Evolutionary conservation across 495 filamentous ascomycete species (phyloP).

Genomic region (Penicillium canescens): DNA sequence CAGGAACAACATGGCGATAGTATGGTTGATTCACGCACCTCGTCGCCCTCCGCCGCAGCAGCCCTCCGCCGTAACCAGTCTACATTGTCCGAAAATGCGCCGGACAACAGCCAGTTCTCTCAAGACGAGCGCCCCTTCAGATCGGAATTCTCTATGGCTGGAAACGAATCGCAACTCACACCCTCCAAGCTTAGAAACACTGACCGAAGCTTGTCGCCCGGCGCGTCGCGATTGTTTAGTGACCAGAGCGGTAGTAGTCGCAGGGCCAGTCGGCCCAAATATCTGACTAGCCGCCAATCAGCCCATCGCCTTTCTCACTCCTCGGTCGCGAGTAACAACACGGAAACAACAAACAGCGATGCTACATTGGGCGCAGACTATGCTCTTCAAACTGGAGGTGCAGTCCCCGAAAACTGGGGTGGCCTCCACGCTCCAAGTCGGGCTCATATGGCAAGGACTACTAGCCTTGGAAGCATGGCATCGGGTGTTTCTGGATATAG

Average conservation of each 20-base stretch:
- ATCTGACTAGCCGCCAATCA: constrained; percentile 69
- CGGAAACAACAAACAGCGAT: constrained; percentile 63
- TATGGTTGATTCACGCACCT: constrained; percentile 59
- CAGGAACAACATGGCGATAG: constrained; percentile 32
- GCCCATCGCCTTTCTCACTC: constrained; percentile 79
- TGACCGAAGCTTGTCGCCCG: constrained; percentile 37
- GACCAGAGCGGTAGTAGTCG: constrained; percentile 37
- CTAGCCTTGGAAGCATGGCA: constrained; percentile 93
- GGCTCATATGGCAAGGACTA: constrained; percentile 68
- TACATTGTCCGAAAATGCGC: constrained; percentile 15
- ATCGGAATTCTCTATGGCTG: constrained; percentile 19
- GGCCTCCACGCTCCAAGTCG: constrained; percentile 40
- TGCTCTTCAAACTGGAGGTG: constrained; percentile 81
- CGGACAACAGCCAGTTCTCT: constrained; percentile 21
- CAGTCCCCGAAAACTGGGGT: constrained; percentile 61
- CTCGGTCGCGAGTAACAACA: constrained; percentile 64
- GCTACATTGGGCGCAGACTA: constrained; percentile 78
- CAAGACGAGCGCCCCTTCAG: constrained; percentile 30
- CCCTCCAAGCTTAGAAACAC: constrained; percentile 27
- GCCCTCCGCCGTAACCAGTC: constrained; percentile 48
- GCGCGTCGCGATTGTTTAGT: constrained; percentile 34
- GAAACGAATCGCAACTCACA: constrained; percentile 33
- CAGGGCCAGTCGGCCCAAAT: constrained; percentile 63
- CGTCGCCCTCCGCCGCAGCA: constrained; percentile 67
- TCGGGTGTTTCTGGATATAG: constrained; percentile 80